Evolutionary conservation across 148 eudicot genomes (phyloP).

Genomic region (Cornus kousa): DNA sequence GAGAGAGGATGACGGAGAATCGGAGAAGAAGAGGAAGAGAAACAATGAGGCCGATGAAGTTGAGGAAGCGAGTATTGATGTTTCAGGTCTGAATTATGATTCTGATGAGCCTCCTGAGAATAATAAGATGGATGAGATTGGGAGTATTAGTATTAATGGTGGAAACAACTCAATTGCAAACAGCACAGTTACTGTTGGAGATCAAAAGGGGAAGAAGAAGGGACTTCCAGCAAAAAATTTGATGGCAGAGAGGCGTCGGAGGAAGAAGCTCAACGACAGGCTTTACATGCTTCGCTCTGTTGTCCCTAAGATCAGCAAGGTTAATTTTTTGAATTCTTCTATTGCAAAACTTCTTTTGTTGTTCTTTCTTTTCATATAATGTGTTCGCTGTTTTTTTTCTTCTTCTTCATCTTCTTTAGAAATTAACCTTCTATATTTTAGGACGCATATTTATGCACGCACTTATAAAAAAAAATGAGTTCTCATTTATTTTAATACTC

Average conservation of each 20-base stretch:
- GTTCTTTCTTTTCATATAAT: not conserved
- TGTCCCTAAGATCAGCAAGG: constrained; percentile 80
- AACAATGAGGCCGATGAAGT: constrained; percentile 23
- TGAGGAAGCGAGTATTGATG: constrained; percentile 35
- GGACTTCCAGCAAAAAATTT: constrained; percentile 74
- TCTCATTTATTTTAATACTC: too few species aligned
- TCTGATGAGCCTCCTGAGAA: constrained; percentile 42
- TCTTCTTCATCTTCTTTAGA: too few species aligned
- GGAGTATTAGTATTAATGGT: constrained; percentile 13
- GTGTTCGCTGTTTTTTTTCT: too few species aligned
- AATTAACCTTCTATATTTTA: too few species aligned
- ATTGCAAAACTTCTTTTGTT: not conserved
- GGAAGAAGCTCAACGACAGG: constrained; percentile 81
- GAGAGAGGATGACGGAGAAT: constrained; percentile 18
- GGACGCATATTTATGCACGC: too few species aligned
- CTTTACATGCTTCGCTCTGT: constrained; percentile 76
- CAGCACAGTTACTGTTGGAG: constrained; percentile 34
- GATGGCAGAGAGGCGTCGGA: constrained; percentile 71
- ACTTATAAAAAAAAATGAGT: too few species aligned
- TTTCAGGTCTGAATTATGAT: constrained; percentile 39
- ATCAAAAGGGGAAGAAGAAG: constrained; percentile 55
- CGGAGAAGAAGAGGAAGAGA: constrained; percentile 21
- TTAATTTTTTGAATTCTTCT: constrained; percentile 1
- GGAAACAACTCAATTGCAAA: constrained; percentile 10
- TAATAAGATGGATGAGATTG: constrained; percentile 8